These are phyloP conservation scores for Yamadazyma takamatsuzukensis DNA, from an alignment of 805 yeast species.

Conservation along the genomic window DNA sequence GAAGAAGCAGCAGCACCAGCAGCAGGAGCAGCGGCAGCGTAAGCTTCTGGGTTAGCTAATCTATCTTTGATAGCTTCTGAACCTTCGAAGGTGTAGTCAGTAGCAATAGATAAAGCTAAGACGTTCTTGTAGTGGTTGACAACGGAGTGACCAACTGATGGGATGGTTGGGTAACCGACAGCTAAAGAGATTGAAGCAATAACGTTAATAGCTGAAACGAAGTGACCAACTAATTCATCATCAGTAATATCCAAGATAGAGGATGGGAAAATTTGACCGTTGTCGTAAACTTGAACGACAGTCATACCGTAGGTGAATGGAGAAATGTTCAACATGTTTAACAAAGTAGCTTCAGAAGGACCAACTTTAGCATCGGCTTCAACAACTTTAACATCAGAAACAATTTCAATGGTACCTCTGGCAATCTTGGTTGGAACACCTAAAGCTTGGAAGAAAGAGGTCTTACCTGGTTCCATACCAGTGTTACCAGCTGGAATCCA, in stretches of 20 bases:
- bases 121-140: constrained; percentile 99
- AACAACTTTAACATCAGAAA: constrained; percentile 94
- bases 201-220: constrained; percentile 86
- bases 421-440: constrained; percentile 99
- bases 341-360: constrained; percentile 97
- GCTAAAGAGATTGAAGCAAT: constrained; percentile 97
- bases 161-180: constrained; percentile 98
- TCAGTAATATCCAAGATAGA: constrained; percentile 97
- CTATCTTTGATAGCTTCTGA: constrained; percentile 99
- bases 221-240: constrained; percentile 90
- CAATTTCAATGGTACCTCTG: constrained; percentile 99
- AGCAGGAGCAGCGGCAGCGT: constrained; percentile 98
- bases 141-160: constrained; percentile 98
- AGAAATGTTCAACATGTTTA: constrained; percentile 99
- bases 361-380: constrained; percentile 86
- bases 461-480: constrained; percentile 99
- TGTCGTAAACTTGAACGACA: constrained; percentile 95
- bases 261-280: constrained; percentile 97
- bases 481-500: constrained; percentile 99
- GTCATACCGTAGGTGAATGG: constrained; percentile 99
- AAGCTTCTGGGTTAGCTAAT: constrained; percentile 99
- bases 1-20: constrained; percentile 74
- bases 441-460: constrained; percentile 99
- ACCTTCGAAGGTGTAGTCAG: constrained; percentile 99
- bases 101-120: constrained; percentile 95